Evolutionary conservation across 805 yeast species (phyloP).

Genomic region (Lachancea cidri): DNA sequence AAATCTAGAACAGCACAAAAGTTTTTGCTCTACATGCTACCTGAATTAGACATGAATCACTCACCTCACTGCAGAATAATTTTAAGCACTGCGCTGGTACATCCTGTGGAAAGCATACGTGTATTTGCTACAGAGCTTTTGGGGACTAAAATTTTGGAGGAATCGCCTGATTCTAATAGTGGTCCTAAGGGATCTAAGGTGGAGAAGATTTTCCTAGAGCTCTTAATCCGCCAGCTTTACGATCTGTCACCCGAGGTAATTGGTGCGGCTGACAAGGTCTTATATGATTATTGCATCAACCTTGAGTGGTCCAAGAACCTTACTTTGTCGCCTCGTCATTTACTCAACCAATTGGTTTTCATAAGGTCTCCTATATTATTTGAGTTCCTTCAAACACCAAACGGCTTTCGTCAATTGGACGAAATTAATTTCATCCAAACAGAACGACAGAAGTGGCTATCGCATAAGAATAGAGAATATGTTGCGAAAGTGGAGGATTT

Average conservation of each 20-base stretch:
- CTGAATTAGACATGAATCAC: slow-evolving; percentile 52
- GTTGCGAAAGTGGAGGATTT: slow-evolving; percentile 44
- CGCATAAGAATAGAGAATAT: slow-evolving; percentile 41
- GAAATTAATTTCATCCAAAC: slow-evolving; percentile 54
- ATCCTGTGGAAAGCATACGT: slow-evolving; percentile 49
- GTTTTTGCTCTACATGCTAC: slow-evolving; percentile 51
- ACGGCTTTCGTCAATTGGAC: slow-evolving; percentile 64
- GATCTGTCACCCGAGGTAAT: slow-evolving; percentile 57
- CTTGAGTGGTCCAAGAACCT: slow-evolving; percentile 31
- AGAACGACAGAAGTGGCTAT: slow-evolving; percentile 67
- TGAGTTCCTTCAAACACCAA: slow-evolving; percentile 56
- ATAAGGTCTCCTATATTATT: slow-evolving; percentile 54
- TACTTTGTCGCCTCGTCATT: slow-evolving; percentile 23
- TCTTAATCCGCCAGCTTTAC: slow-evolving; percentile 63
- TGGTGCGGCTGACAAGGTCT: slow-evolving; percentile 47
- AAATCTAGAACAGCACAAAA: slow-evolving; percentile 47
- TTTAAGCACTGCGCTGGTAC: slow-evolving; percentile 57
- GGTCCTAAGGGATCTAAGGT: slow-evolving; percentile 4
- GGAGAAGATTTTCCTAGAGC: slow-evolving; percentile 31
- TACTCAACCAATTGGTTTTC: slow-evolving; percentile 42
- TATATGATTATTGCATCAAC: slow-evolving; percentile 48
- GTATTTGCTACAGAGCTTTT: slow-evolving; percentile 52
- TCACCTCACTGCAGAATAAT: slow-evolving; percentile 66
- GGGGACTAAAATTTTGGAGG: slow-evolving; percentile 24
- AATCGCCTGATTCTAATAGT: slow-evolving; percentile 3